Evolutionary conservation across 129 eudicot species (phyloP).

Genomic region (Arctium lappa): DNA sequence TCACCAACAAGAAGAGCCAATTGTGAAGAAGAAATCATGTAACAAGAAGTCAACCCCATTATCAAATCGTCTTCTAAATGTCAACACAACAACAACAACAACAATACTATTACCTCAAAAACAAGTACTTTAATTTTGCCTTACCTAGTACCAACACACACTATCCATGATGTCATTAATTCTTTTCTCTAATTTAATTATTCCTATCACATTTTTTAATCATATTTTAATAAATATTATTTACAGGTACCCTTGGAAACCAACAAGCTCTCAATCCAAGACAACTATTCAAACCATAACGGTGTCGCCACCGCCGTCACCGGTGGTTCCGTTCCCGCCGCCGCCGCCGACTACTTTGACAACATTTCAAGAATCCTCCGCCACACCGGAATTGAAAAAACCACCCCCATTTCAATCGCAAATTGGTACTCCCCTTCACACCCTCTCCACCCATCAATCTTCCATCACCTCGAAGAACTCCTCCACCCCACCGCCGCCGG

Average conservation of each 20-base stretch:
- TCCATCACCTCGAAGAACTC: constrained; percentile 41
- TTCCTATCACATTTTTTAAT: neutral
- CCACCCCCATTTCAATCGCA: constrained; percentile 46
- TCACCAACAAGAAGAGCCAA: constrained; percentile 51
- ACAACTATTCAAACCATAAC: constrained; percentile 24
- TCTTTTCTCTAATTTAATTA: neutral
- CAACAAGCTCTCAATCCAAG: constrained; percentile 26
- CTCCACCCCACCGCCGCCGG: constrained; percentile 11
- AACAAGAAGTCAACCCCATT: constrained; percentile 60
- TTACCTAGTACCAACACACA: constrained; percentile 28
- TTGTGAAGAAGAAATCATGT: constrained; percentile 23
- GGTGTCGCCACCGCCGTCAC: constrained; percentile 11
- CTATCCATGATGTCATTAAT: neutral
- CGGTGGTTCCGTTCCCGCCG: constrained; percentile 5
- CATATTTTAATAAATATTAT: neutral
- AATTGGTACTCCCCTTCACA: constrained; percentile 82
- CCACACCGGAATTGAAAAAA: constrained; percentile 46
- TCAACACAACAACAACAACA: constrained; percentile 45
- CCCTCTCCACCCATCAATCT: constrained; percentile 77
- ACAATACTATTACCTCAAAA: constrained; percentile 32
- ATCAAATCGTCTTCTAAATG: constrained; percentile 57
- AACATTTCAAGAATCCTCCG: constrained; percentile 64
- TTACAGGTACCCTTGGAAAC: constrained; percentile 45
- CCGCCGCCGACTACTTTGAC: neutral
- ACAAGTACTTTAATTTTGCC: constrained; percentile 38